phyloP scores from a whole-genome alignment of 164 flowering plant species.

The Stephania cephalantha region DNA sequence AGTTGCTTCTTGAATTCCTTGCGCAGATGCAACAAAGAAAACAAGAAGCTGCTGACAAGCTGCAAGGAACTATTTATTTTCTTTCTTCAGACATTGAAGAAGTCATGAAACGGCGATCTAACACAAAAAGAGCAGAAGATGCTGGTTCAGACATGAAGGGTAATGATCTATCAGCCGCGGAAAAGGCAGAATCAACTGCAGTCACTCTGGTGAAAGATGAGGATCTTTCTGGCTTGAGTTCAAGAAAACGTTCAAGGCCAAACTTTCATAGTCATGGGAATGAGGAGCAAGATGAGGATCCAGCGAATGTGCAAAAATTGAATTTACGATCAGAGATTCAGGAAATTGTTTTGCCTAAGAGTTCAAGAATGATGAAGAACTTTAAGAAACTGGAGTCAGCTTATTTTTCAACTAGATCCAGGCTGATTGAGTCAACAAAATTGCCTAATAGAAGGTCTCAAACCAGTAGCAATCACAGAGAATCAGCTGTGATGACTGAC shows the following conservation, averaged over 20 bases:
- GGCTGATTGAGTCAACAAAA: conserved; percentile 34
- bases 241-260: conserved; percentile 55
- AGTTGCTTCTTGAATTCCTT: conserved; percentile 78
- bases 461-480: conserved; percentile 47
- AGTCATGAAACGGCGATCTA: conserved; percentile 49
- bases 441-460: conserved; percentile 31
- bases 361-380: conserved; percentile 74
- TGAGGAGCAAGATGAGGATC: conserved; percentile 34
- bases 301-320: conserved; percentile 27
- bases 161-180: conserved; percentile 24
- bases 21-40: conserved; percentile 56
- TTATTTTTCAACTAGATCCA: conserved; percentile 66
- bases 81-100: conserved; percentile 77
- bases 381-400: conserved; percentile 81
- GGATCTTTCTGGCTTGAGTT: conserved; percentile 35
- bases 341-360: conserved; percentile 40
- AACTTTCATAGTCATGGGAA: conserved; percentile 21
- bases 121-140: conserved; percentile 32
- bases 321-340: conserved; percentile 26
- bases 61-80: conserved; percentile 53
- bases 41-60: conserved; percentile 62
- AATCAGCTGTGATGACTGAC: conserved; percentile 52
- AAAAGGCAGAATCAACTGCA: conserved; percentile 22
- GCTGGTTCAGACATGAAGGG: conserved; percentile 26
- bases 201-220: conserved; percentile 29